phyloP scores from a whole-genome alignment of 2,329 filamentous ascomycete genomes.

The Mariannaea elegans region DNA sequence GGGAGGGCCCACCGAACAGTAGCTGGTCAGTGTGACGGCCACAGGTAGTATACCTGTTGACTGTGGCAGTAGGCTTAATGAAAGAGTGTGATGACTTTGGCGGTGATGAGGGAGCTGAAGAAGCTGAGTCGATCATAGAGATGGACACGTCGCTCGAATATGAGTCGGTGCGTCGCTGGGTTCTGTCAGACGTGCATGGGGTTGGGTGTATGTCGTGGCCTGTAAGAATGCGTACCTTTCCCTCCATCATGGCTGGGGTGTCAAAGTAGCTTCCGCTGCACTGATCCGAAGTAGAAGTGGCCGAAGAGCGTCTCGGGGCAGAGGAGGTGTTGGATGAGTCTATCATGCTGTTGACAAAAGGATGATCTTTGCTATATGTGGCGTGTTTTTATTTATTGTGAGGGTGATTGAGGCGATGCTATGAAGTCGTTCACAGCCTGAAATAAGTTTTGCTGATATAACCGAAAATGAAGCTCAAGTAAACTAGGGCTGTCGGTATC shows the following conservation, averaged over 20 bases:
- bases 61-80: constrained; percentile 50
- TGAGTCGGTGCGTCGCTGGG: constrained; percentile 40
- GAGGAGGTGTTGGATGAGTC: constrained; percentile 13
- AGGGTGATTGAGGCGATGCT: not conserved
- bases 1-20: constrained; percentile 59
- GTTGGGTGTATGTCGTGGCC: not conserved
- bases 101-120: constrained; percentile 38
- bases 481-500: not conserved
- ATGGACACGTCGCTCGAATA: constrained; percentile 42
- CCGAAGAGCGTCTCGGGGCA: constrained; percentile 21
- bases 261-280: constrained; percentile 33
- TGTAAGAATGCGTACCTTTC: constrained; percentile 32
- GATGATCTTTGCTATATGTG: not conserved
- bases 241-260: constrained; percentile 33
- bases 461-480: not conserved
- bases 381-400: not conserved
- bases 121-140: constrained; percentile 29
- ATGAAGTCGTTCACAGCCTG: too few species aligned
- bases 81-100: constrained; percentile 45
- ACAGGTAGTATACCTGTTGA: constrained; percentile 64
- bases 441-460: constrained; percentile 3
- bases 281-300: constrained; percentile 33
- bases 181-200: constrained; percentile 29
- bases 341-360: constrained; percentile 18
- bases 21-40: constrained; percentile 64